These are phyloP conservation scores for Scutellaria baicalensis DNA, from an alignment of 257 asterid species.

Conservation along the genomic window DNA sequence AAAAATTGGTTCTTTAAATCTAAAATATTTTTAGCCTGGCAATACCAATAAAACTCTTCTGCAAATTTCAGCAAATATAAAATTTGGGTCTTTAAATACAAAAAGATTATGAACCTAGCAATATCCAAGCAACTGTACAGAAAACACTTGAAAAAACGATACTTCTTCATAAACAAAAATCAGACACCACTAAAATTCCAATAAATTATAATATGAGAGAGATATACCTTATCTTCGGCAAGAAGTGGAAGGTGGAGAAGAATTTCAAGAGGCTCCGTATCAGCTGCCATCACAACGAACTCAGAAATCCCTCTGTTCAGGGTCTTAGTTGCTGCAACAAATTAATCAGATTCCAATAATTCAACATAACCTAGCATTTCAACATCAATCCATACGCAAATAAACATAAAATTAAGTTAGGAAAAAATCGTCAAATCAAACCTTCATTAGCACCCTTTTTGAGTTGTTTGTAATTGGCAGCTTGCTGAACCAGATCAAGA, in stretches of 20 bases:
- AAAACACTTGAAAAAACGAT: background rate
- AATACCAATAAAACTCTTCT: no score
- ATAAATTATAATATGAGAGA: no score
- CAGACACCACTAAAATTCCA: no score
- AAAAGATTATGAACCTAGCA: no score
- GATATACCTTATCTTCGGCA: conserved; percentile 98
- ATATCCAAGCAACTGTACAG: no score
- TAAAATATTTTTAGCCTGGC: no score
- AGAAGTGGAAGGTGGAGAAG: conserved; percentile 95
- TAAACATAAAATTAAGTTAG: background rate
- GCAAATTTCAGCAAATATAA: no score
- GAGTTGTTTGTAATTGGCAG: conserved; percentile 87
- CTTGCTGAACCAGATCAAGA: conserved; percentile 83
- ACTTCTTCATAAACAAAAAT: no score
- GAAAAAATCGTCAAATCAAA: background rate
- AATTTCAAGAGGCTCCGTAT: conserved; percentile 90
- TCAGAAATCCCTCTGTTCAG: conserved; percentile 90
- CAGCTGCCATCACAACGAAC: conserved; percentile 91
- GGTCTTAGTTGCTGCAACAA: conserved; percentile 80
- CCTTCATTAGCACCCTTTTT: conserved; percentile 99
- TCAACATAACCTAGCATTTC: background rate
- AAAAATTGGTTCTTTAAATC: no score
- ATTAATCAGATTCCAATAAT: background rate
- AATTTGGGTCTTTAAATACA: no score
- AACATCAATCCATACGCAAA: background rate